Percentiles rank a stretch among this genome's conserved stretches.
These are phyloP conservation scores for Trifolium subterraneum DNA, from an alignment of 306 rosid species.

Conservation along the genomic window DNA sequence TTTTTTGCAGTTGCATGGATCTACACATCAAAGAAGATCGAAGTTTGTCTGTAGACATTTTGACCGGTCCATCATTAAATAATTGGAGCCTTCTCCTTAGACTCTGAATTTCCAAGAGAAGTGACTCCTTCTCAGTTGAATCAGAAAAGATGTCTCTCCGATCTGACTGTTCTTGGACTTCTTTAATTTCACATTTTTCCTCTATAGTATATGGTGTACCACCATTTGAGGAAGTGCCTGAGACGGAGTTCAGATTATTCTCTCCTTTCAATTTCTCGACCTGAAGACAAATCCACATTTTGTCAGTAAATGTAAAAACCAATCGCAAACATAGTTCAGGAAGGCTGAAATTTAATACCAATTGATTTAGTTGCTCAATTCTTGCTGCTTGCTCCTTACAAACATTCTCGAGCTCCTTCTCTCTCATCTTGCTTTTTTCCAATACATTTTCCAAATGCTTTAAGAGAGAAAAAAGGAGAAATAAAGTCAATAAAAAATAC, in stretches of 20 bases:
- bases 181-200: conserved; percentile 72
- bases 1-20: conserved; percentile 75
- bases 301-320: conserved; percentile 36
- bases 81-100: conserved; percentile 71
- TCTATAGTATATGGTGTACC: conserved; percentile 43
- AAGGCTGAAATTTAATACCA: conserved; percentile 56
- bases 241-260: conserved; percentile 41
- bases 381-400: conserved; percentile 69
- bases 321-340: conserved; percentile 27
- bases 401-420: conserved; percentile 66
- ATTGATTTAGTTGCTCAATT: conserved; percentile 68
- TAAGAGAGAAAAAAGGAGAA: neutral
- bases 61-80: conserved; percentile 53
- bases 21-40: conserved; percentile 82
- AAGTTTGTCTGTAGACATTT: conserved; percentile 74
- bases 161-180: conserved; percentile 65
- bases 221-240: conserved; percentile 39
- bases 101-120: conserved; percentile 79
- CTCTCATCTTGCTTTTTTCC: conserved; percentile 45
- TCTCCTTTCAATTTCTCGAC: conserved; percentile 58
- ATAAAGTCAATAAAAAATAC: conserved; percentile 10
- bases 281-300: conserved; percentile 45
- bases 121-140: conserved; percentile 81
- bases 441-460: conserved; percentile 43
- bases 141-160: conserved; percentile 50